Evolutionary conservation across 257 asterid genomes (phyloP), one percentile per base, ranked within the genome.

Genomic region (Scutellaria baicalensis): DNA sequence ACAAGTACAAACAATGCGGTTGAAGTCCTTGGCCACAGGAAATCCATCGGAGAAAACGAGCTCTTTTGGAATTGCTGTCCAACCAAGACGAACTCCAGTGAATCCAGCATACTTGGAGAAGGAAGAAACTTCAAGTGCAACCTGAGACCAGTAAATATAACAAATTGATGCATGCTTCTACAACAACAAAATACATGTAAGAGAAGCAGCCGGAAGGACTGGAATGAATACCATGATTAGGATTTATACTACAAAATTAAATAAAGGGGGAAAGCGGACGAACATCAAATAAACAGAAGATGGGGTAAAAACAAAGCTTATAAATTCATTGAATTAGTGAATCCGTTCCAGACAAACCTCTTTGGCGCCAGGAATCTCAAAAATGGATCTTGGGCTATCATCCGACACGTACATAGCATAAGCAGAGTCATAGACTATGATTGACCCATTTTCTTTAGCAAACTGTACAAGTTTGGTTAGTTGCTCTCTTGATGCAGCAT

Each of bases 81-180:
- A 94, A 64, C 99, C 99, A 49, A 94, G 86, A 58, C 97, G 97
- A 66, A 94, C 99, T 33, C 99, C 97, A 18, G 97, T 94, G 81
- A 94, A 94, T 18, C 99, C 97, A 40, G 97, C 97, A 60, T 91
- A 89, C 77, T 94, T 94, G 21, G 99, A 94, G 66, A 91, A 94
- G 31, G 99, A 94, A 67, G 99, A 94, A 67, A 92, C 95, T 84
- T 94, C 97, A 50, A 93, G 87, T 35, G 99, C 96, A 78, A 93
- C 99, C 99, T 93, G 86, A 77, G 81, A 69, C 36, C 66, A 35
- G 31, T 54, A 64, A 44, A 50, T 60, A 8, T 21, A 44, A 48
- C 45, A 21, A 61, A 67, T 12, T 9, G 20, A 33, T 61, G 51
- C 12, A 68, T 48, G 59, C 35, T 51, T 36, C 43, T 31, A 10